Percentiles rank a stretch among this genome's conserved stretches.
phyloP scores from a whole-genome alignment of 257 asterid genomes.

The Fraxinus quadrangulata region DNA sequence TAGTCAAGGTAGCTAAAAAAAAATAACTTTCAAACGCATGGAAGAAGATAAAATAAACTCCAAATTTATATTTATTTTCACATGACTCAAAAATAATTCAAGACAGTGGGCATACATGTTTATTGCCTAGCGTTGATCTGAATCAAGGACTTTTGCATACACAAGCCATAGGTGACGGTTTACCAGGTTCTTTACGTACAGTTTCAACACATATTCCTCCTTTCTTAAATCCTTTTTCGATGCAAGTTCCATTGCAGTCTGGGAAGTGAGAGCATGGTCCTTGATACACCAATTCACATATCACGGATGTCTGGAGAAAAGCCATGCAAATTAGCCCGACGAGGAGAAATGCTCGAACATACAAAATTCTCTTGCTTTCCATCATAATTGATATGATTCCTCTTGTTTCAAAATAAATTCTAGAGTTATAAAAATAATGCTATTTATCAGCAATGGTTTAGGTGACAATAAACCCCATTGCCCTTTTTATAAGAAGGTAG shows the following conservation, averaged over 20 bases:
- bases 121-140: not conserved
- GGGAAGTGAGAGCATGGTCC: constrained; percentile 17
- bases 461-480: no score
- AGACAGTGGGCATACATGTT: no score
- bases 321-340: not conserved
- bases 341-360: not conserved
- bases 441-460: no score
- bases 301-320: not conserved
- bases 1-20: no score
- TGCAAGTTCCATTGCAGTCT: constrained; percentile 24
- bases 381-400: not conserved
- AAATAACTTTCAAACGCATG: no score
- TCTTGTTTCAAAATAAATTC: no score
- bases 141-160: not conserved
- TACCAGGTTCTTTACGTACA: not conserved
- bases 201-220: not conserved
- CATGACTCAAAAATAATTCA: no score
- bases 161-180: not conserved
- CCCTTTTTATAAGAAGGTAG: no score
- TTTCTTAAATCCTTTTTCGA: constrained; percentile 1
- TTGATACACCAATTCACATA: not conserved
- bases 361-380: not conserved
- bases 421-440: no score
- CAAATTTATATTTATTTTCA: no score
- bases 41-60: no score